These are phyloP conservation scores for Acanthamoeba rhysodes DNA, from an alignment of 208 protist species.

Conservation along the genomic window DNA sequence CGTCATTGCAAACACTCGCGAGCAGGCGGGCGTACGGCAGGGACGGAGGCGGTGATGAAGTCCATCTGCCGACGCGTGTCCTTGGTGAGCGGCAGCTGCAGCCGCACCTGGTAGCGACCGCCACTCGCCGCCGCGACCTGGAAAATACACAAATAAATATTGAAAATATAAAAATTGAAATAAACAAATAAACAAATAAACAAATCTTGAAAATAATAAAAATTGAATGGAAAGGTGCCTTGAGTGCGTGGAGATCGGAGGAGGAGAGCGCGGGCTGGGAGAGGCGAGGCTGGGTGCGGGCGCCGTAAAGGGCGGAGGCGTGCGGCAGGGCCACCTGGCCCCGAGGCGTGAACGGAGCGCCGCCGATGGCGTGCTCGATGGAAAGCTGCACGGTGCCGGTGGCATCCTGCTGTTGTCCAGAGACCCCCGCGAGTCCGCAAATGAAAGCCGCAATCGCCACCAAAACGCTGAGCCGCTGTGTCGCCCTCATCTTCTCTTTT, in stretches of 20 bases:
- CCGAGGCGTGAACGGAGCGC: background rate
- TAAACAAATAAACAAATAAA: background rate
- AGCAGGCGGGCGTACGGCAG: background rate
- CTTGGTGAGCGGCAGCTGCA: constrained; percentile 17
- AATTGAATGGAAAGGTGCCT: background rate
- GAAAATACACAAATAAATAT: no score
- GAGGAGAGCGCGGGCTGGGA: background rate
- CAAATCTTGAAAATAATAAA: background rate
- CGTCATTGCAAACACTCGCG: background rate
- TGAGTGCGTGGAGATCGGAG: background rate
- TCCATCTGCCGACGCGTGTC: constrained; percentile 19
- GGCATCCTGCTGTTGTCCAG: background rate
- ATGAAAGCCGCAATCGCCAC: background rate
- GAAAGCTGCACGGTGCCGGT: background rate
- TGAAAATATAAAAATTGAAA: no score
- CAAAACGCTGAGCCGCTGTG: background rate
- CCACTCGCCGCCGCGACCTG: background rate
- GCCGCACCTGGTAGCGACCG: constrained; percentile 28
- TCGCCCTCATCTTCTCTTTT: background rate
- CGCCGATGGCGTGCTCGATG: background rate
- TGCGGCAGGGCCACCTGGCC: background rate
- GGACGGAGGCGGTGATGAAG: constrained; percentile 35
- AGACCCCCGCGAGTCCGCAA: background rate
- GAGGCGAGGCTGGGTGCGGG: background rate
- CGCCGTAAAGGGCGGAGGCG: background rate